Evolutionary conservation across 1,284 basidiomycete genomes (phyloP), one percentile per base, ranked within the genome.

Genomic region (Abortiporus biennis): DNA sequence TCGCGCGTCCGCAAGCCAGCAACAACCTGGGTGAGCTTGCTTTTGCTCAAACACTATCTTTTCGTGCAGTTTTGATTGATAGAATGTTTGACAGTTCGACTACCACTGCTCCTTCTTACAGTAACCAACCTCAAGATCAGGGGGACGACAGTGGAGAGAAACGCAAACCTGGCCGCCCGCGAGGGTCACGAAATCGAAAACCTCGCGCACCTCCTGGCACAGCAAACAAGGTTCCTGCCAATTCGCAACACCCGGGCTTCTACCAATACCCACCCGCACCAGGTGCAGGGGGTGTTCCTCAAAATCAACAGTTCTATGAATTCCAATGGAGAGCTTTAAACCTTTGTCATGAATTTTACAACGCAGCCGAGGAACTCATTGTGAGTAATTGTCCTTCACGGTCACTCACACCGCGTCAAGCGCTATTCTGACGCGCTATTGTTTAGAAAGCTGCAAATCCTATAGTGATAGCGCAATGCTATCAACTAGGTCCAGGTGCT

Each of bases 241-340:
- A 54, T 60, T 69, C 51, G 57, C 76, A 46, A 71, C 57, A 82
- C 48, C 58, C 58, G 6, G 58, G 59, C 11, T 64, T 65, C 52
- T 64, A 60, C 43, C 58, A 59, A 24, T 61, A 61, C 45, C 57
- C 59, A 13, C 57, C 63, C 19, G 54, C 57, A 3, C 58, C 64
- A 11, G 54, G 50, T 17, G 50, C 55, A 22, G 21, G 20, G 20
- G 27, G 33, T 11, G 21, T 13, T 6, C 61, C 80, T 6, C 75
- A 80, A 53, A 84, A 85, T 54, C 80, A 85, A 50, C 77, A 80
- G 53, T 87, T 85, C 59, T 84, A 85, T 56, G 84, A 88, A 56
- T 89, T 89, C 53, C 85, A 88, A 57, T 89, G 85, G 85, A 74
- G 84, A 39, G 78, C 87, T 31, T 61, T 89, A 42, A 85, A 85